Evolutionary conservation across 768 basidiomycete genomes (phyloP).

Genomic region (Agrocybe praecox): DNA sequence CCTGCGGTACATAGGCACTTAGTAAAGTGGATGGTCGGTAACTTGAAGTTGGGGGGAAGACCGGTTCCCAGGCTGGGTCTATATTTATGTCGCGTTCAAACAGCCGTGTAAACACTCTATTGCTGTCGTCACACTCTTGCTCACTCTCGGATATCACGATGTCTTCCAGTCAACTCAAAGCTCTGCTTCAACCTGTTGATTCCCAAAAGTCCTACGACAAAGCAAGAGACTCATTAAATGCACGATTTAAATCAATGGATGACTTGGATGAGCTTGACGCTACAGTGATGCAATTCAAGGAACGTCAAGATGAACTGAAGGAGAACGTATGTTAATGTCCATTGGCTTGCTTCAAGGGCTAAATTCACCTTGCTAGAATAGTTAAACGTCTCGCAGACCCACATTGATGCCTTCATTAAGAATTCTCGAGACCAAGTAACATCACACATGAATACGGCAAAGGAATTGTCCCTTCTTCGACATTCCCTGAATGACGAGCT

Average conservation of each 20-base stretch:
- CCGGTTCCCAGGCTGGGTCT: background rate
- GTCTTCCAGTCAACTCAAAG: constrained; percentile 41
- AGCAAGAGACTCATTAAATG: constrained; percentile 43
- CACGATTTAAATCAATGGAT: constrained; percentile 46
- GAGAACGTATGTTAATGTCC: constrained; percentile 42
- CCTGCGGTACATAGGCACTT: background rate
- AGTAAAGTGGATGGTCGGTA: background rate
- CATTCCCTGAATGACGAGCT: constrained; percentile 82
- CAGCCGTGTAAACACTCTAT: background rate
- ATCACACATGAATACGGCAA: constrained; percentile 60
- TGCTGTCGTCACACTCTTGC: background rate
- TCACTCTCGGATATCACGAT: constrained; percentile 12
- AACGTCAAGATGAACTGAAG: constrained; percentile 40
- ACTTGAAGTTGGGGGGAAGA: background rate
- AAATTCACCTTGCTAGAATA: constrained; percentile 50
- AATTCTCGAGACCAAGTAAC: constrained; percentile 50
- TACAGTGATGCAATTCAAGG: constrained; percentile 43
- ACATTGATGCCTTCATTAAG: constrained; percentile 47
- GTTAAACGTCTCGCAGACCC: constrained; percentile 55
- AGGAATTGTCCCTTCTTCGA: constrained; percentile 74
- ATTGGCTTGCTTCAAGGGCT: constrained; percentile 21
- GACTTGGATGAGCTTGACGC: constrained; percentile 52
- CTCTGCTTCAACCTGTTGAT: constrained; percentile 52
- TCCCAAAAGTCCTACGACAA: constrained; percentile 33
- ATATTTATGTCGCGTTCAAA: background rate